These are phyloP conservation scores for Hexamita inflata DNA, from an alignment of 208 protist genomes.

Conservation along the genomic window DNA sequence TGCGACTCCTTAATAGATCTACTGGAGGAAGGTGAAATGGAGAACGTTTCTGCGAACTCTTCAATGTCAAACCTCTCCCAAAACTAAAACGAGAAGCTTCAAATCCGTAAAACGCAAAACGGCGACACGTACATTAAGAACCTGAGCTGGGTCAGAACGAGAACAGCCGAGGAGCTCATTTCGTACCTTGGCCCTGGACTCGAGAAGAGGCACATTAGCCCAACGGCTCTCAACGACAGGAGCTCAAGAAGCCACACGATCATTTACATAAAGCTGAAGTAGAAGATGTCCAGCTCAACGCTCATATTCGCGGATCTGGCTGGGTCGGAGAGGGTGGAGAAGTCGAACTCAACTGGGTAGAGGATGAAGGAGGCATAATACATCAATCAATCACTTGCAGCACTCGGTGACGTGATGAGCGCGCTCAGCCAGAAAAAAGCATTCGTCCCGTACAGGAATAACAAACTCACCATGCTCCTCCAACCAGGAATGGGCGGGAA, in stretches of 20 bases:
- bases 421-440: conserved; percentile 60
- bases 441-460: conserved; percentile 67
- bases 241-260: conserved; percentile 75
- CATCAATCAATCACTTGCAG: conserved; percentile 71
- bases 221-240: conserved; percentile 73
- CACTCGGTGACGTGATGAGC: conserved; percentile 56
- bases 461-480: conserved; percentile 71
- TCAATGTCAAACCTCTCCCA: background rate
- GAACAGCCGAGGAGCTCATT: conserved; percentile 6
- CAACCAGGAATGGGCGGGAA: conserved; percentile 56
- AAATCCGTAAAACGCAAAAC: background rate
- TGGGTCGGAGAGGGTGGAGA: conserved; percentile 62
- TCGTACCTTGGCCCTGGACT: background rate
- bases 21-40: too few relatives aligned
- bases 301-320: conserved; percentile 76
- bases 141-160: background rate
- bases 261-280: conserved; percentile 66
- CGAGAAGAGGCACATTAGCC: conserved; percentile 18
- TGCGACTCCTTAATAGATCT: background rate
- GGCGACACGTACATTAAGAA: conserved; percentile 9
- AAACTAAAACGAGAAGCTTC: background rate
- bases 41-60: too few relatives aligned
- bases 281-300: conserved; percentile 62
- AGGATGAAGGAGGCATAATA: conserved; percentile 66
- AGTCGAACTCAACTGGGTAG: conserved; percentile 63